Evolutionary conservation across 2,329 filamentous ascomycete genomes (phyloP), one percentile per base, ranked within the genome.

Genomic region (Gaeumannomyces sp.): DNA sequence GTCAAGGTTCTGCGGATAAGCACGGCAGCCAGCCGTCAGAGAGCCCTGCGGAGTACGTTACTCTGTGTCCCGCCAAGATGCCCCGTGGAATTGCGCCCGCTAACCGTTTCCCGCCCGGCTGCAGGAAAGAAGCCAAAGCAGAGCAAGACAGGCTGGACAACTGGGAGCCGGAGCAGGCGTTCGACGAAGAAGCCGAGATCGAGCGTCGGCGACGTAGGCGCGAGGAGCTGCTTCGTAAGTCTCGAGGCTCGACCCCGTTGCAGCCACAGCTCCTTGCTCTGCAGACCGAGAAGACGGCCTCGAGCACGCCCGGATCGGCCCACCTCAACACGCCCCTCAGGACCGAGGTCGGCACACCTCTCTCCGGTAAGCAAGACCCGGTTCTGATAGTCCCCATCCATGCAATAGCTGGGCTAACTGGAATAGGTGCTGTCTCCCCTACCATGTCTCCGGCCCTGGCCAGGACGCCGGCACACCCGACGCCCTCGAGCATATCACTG

Each of bases 191-290:
- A 67, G 88, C 90, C 69, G 83, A 94, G 72, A 90, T 97, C 71
- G 91, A 96, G 75, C 89, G 92, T 71, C 90, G 93, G 64, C 89
- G 93, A 33, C 92, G 90, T 73, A 87, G 90, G 66, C 89, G 93
- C 69, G 91, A 95, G 78, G 91, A 92, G 68, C 90, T 96, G 68
- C 85, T 92, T 73, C 90, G 91, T 74, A 96, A 93, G 79, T 90
- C 92, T 71, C 88, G 87, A 69, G 88, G 89, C 71, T 85, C 88
- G 63, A 88, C 89, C 62, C 89, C 91, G 63, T 81, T 94, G 71
- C 84, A 91, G 28, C 53, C 56, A 10, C 62, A 63, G 67, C 86
- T 94, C 68, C 88, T 93, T 77, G 89, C 90, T 66, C 80, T 94
- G 56, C 86, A 89, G 68, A 82, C 84, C 61, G 86, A 84, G 68